A percentile compares a stretch with the other conserved stretches of the same genome.
Evolutionary conservation across 768 basidiomycete genomes (phyloP).

Genomic region (Russula olivacea): DNA sequence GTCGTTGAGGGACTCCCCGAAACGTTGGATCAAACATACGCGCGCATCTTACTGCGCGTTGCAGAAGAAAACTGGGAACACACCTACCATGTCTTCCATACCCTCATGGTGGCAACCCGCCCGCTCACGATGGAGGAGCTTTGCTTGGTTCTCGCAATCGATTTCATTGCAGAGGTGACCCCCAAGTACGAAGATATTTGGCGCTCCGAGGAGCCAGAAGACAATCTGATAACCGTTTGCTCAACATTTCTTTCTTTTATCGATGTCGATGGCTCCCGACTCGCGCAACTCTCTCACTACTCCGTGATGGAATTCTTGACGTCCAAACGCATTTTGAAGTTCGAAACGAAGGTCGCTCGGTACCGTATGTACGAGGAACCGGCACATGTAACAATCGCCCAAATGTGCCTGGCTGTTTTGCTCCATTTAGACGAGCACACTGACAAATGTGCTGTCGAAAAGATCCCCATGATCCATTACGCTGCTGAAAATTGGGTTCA

Average conservation of each 20-base stretch:
- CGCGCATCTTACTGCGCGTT: constrained; percentile 6
- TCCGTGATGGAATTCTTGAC: constrained; percentile 14
- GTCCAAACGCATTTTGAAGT: constrained; percentile 7
- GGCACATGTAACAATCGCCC: constrained; percentile 7
- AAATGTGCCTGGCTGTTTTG: constrained; percentile 12
- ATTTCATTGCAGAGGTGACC: constrained; percentile 9
- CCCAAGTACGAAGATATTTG: constrained; percentile 15
- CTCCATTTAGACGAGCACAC: constrained; percentile 7
- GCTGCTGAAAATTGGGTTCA: constrained; percentile 12
- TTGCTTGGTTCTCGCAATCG: constrained; percentile 12
- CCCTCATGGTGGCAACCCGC: constrained; percentile 8
- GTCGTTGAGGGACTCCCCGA: not conserved
- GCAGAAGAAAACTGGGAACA: constrained; percentile 18
- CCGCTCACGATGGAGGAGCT: constrained; percentile 15
- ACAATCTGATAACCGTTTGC: constrained; percentile 1
- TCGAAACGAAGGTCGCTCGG: constrained; percentile 2
- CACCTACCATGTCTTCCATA: constrained; percentile 9
- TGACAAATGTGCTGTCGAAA: not conserved
- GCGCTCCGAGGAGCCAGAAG: constrained; percentile 9
- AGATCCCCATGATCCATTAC: constrained; percentile 14
- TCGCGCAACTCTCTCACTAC: constrained; percentile 6
- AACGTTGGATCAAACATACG: constrained; percentile 8
- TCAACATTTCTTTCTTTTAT: constrained; percentile 9
- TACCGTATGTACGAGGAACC: constrained; percentile 1
- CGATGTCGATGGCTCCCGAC: constrained; percentile 6